phyloP scores from a whole-genome alignment of 345 rosid species.

The Murraya paniculata region DNA sequence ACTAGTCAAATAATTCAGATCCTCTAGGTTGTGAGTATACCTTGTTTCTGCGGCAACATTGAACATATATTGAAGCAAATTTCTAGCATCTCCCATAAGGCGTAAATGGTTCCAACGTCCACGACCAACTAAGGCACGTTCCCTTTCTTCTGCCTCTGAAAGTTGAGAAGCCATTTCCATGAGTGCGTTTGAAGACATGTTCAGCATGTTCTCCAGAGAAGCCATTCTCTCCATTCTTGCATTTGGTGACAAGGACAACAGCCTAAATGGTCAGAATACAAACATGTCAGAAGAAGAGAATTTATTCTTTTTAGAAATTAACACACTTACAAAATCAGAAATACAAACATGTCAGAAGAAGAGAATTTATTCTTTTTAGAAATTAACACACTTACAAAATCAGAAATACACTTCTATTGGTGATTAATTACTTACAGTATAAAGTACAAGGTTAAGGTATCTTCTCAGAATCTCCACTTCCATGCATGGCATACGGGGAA shows the following conservation, averaged over 20 bases:
- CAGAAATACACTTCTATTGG: slow-evolving; percentile 1
- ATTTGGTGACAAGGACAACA: slow-evolving; percentile 57
- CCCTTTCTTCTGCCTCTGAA: slow-evolving; percentile 80
- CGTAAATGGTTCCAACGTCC: slow-evolving; percentile 69
- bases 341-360: slow-evolving; percentile 25
- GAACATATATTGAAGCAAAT: slow-evolving; percentile 67
- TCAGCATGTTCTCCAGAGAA: slow-evolving; percentile 68
- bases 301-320: neutral
- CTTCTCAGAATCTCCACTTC: neutral
- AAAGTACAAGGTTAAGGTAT: neutral
- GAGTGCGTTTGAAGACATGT: slow-evolving; percentile 66
- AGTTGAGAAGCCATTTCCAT: slow-evolving; percentile 77
- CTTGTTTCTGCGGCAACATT: slow-evolving; percentile 65
- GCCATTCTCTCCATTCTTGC: slow-evolving; percentile 63
- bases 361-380: slow-evolving; percentile 1
- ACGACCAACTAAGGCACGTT: slow-evolving; percentile 52
- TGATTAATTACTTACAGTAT: neutral
- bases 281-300: slow-evolving; percentile 25
- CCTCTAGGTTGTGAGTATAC: slow-evolving; percentile 30
- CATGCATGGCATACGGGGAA: neutral
- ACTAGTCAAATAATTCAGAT: neutral
- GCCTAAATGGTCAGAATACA: slow-evolving; percentile 23
- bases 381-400: neutral
- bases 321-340: slow-evolving; percentile 2
- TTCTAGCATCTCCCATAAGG: slow-evolving; percentile 71